Evolutionary conservation across 225 moss, liverwort and hornwort species (phyloP), one percentile per base, ranked within the genome.

Genomic region (Bryum argenteum): DNA sequence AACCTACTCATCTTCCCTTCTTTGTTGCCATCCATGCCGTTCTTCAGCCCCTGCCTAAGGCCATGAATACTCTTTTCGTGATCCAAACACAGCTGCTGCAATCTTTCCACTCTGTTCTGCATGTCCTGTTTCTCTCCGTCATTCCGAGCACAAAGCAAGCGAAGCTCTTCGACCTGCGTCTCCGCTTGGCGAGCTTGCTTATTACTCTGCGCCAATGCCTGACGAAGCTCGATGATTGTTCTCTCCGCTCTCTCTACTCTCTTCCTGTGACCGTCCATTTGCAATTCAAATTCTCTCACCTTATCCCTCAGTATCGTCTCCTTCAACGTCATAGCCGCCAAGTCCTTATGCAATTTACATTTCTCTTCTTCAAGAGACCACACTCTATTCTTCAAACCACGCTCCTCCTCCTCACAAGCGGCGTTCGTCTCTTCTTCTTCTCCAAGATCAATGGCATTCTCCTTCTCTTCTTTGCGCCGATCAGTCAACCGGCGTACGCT

Each of bases 181-280:
- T 94, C 92, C 28, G 92, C 82, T 67, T 88, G 89, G 19, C 92
- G 90, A 22, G 84, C 83, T 66, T 98, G 97, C 55, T 94, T 88
- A 58, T 61, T 79, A 66, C 94, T 94, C 47, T 79, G 89, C 12
- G 81, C 82, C 18, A 78, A 74, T 12, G 92, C 86, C 43, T 98
- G 89, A 23, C 97, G 86, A 8, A 98, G 90, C 69, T 98, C 97
- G 6, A 87, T 63, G 65, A 98, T 94, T 13, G 94, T 94, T 70
- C 81, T 88, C 72, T 98, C 94, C 66, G 97, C 92, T 54, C 91
- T 88, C 1, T 98, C 94, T 26, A 94, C 97, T 74, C 94, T 84
- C 75, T 92, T 98, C 76, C 88, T 84, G 75, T 98, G 94, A 63
- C 90, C 84, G 61, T 92, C 91, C 97, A 98, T 94, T 74, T 98